phyloP scores from a whole-genome alignment of 2,329 filamentous ascomycete genomes.

The Pseudogymnoascus sp. region DNA sequence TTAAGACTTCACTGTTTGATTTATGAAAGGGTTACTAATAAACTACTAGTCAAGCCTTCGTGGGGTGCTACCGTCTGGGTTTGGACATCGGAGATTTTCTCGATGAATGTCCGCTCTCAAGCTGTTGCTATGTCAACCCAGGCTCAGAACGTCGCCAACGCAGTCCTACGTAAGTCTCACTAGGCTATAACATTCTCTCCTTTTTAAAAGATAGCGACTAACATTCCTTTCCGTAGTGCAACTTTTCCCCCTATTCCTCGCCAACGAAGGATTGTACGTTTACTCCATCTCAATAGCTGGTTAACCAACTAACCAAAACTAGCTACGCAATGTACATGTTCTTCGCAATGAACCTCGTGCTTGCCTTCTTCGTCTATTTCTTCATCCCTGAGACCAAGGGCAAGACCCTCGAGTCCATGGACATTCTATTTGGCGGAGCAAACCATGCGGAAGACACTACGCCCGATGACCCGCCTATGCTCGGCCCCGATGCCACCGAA shows the following conservation, averaged over 20 bases:
- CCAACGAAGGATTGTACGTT: conserved; percentile 33
- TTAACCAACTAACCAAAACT: conserved; percentile 22
- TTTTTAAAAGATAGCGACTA: not conserved
- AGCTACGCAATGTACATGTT: conserved; percentile 32
- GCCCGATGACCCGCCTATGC: not conserved
- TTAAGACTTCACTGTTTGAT: conserved; percentile 4
- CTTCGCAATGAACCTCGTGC: conserved; percentile 30
- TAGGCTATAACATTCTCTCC: not conserved
- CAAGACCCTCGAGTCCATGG: conserved; percentile 19
- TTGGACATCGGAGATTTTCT: conserved; percentile 30
- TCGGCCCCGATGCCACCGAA: not conserved
- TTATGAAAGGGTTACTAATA: not conserved
- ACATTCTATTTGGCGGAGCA: conserved; percentile 27
- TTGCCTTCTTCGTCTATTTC: conserved; percentile 28
- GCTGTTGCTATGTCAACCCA: conserved; percentile 13
- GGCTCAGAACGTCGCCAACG: not conserved
- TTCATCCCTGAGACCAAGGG: conserved; percentile 28
- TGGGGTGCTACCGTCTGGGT: conserved; percentile 27
- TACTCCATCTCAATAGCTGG: conserved; percentile 32
- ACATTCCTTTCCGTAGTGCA: not conserved
- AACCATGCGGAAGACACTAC: conserved; percentile 1
- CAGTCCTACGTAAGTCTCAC: not conserved
- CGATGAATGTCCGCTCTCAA: conserved; percentile 27
- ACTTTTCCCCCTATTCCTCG: conserved; percentile 27
- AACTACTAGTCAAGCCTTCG: conserved; percentile 9